Base-by-base conservation (phyloP, 306 rosid genomes). In the Myrica gale region DNA sequence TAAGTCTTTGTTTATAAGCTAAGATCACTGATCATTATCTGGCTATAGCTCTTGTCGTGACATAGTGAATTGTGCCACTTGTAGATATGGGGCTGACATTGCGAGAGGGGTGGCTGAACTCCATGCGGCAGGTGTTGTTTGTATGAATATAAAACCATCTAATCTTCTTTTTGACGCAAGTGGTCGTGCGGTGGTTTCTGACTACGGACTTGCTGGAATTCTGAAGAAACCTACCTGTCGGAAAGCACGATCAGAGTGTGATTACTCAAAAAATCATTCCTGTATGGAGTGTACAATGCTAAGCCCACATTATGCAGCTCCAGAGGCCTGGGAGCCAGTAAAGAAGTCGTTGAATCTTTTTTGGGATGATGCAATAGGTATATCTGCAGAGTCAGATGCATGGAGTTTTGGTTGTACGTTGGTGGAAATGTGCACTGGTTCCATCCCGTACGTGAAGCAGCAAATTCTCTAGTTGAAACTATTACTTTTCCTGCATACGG, bases 341-440 rank as follows among this genome's bases (percentile, higher is more conserved):
- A 92, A 90, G 82, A 95, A 95, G 82, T 83, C 95, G 7, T 80
- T 95, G 73, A 92, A 90, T 85, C 82, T 89, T 76, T 92, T 95
- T 72, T 95, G 99, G 99, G 99, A 95, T 79, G 97, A 95, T 77
- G 97, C 89, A 46, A 89, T 94, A 65, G 98, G 97, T 79, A 90
- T 95, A 82, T 95, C 99, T 84, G 80, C 89, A 16, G 97, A 95
- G 84, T 95, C 97, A 47, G 99, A 95, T 86, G 97, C 99, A 21
- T 95, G 99, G 99, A 95, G 99, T 90, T 95, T 92, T 87, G 99
- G 97, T 81, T 95, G 97, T 87, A 95, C 99, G 23, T 83, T 95
- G 93, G 99, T 95, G 67, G 99, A 95, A 89, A 95, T 95, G 99
- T 95, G 99, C 92, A 95, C 99, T 71, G 97, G 99, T 85, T 83